Base-by-base conservation (phyloP, 2,329 filamentous ascomycete species). In the Shiraia bambusicola region DNA sequence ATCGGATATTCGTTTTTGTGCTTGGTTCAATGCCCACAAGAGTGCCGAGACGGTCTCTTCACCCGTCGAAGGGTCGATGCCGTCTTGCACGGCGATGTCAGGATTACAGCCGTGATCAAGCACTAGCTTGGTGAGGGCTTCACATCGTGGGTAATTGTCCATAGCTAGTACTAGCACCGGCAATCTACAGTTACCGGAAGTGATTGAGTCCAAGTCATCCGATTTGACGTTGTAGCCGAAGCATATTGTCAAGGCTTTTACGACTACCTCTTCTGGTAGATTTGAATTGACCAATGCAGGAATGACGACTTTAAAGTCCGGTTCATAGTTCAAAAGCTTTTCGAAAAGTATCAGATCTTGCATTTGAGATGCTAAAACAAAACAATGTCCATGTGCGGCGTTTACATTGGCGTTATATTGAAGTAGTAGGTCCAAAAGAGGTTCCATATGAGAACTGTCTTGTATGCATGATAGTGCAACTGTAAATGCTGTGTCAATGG, bases 1-100 rank as follows among this genome's bases (percentile, higher is more conserved):
- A 25, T 77, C 80, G 61, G 80, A 83, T 36, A 85, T 73, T 46
- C 75, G 76, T 61, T 84, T 85, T 49, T 83, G 79, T 0, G 80
- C 79, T 48, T 84, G 81, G 6, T 79, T 66, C 37, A 86, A 70
- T 0, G 80, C 75, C 82, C 82, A 86, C 36, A 77, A 68, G 6
- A 86, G 66, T 2, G 83, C 68, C 2, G 78, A 79, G 31, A 82
- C 72, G 8, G 72, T 66, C 59, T 87, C 82, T 3, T 72, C 67
- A 26, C 78, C 75, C 2, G 76, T 72, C 0, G 74, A 45, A 9
- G 75, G 71, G 0, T 74, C 67, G 40, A 77, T 66, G 2, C 80
- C 68, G 2, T 63, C 69, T 38, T 63, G 71, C 1, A 52, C 69
- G 2, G 71, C 71, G 43, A 70, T 69, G 51, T 82, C 45, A 12